Base-by-base conservation (phyloP, 192 early-diverging fungal genomes). In the Entomortierella parvispora region DNA sequence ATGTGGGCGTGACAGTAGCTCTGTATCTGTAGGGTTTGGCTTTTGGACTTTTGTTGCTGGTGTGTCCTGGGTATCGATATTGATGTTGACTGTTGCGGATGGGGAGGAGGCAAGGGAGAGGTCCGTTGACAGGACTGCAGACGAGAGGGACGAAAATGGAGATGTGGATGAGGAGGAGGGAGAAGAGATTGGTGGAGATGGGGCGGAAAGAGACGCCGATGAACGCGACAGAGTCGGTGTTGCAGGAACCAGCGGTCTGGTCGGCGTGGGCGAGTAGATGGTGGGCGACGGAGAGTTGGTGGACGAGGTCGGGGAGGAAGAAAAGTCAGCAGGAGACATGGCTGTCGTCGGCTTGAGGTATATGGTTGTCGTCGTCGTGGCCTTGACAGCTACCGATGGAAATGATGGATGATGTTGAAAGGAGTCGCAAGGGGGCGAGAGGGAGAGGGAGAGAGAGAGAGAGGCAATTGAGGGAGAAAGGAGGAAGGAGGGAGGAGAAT, bases 401-500 rank as follows among this genome's bases (percentile, higher is more conserved):
- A 61, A 50, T 32, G 51, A 60, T 40, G 5, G 55, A 9, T 40
- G 37, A 40, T 40, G 37, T 9, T 40, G 54, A 56, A 32, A 25
- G 28, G 32, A 31, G 26, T 26, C 18, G n/a, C 28, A 4, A 56
- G 0, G 32, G 14, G 25, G 54, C n/a, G 20, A 44, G 18, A 25
- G 29, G 51, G 22, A 7, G 29, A 26, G 11, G 29, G 51, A 15
- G 26, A 29, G 33, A 17, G 26, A 28, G 56, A 44, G 5, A 57
- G n/a, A n/a, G n/a, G n/a, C n/a, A n/a, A n/a, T n/a, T n/a, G n/a
- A n/a, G n/a, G n/a, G n/a, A n/a, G n/a, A n/a, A n/a, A n/a, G n/a
- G n/a, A n/a, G n/a, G n/a, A 53, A 42, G 17, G 69, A 28, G 2
- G 47, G 18, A 32, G 70, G 43, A 18, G 55, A 47, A 8, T 51